Evolutionary conservation across 2,329 filamentous ascomycete species (phyloP), one percentile per base, ranked within the genome.

Genomic region (Epichloe bromicola): DNA sequence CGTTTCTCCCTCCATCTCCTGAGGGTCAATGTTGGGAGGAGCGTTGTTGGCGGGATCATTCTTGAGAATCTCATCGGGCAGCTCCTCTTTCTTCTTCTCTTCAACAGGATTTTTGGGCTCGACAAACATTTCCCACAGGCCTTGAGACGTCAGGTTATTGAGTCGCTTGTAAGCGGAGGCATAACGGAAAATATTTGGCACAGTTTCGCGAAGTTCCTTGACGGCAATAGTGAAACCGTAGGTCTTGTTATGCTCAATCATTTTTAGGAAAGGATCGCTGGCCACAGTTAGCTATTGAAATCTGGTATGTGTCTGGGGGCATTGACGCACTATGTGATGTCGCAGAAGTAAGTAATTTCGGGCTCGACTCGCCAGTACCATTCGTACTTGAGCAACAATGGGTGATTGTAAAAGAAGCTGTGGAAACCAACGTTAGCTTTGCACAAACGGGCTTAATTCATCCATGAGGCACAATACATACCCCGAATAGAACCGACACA

Each of bases 321-420:
- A 15, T 5, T 19, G 3, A 58, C 62, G 42, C 81, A 91, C 87
- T 98, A 98, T 57, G 93, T 98, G 59, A 98, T 97, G 66, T 98
- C 93, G 70, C 93, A 98, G 73, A 98, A 98, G 73, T 97, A 98
- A 73, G 91, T 96, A 79, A 98, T 97, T 70, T 98, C 93, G 57
- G 93, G 93, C 76, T 98, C 93, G 60, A 98, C 75, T 56, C 93
- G 88, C 93, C 93, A 98, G 74, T 98, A 98, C 93, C 93, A 98
- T 65, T 97, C 89, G 70, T 97, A 98, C 70, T 97, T 97, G 64
- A 86, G 80, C 44, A 98, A 79, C 36, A 97, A 79, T 57, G 90
- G 86, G 65, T 98, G 93, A 68, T 96, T 95, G 75, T 93, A 98
- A 72, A 98, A 98, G 71, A 94, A 93, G 42, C 88, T 79, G 55